Percentiles rank a stretch among this genome's conserved stretches.
These are phyloP conservation scores for Moelleriella libera DNA, from an alignment of 2,329 filamentous ascomycete species.

Conservation along the genomic window DNA sequence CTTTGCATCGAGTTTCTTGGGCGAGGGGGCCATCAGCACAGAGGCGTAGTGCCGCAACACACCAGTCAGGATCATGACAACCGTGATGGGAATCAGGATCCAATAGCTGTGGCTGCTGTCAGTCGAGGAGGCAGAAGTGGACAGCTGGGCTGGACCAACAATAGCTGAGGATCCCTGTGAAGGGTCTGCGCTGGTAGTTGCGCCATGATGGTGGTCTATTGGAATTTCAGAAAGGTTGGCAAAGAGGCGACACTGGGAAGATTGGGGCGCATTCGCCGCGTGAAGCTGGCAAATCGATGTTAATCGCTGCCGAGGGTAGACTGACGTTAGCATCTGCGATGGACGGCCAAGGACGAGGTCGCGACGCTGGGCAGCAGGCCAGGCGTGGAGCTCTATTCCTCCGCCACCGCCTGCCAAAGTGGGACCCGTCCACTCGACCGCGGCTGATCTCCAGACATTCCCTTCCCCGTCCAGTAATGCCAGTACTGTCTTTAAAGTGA, in stretches of 20 bases:
- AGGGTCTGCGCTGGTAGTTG: constrained; percentile 85
- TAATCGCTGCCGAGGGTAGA: too few species aligned
- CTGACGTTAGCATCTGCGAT: too few species aligned
- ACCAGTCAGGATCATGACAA: constrained; percentile 96
- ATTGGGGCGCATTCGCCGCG: not conserved
- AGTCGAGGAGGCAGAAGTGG: not conserved
- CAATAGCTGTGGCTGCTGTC: constrained; percentile 57
- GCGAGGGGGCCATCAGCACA: constrained; percentile 72
- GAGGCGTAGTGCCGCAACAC: constrained; percentile 93
- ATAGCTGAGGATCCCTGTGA: constrained; percentile 93
- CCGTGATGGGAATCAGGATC: constrained; percentile 93
- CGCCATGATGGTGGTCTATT: constrained; percentile 45
- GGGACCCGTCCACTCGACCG: too few species aligned
- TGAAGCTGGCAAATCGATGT: not conserved
- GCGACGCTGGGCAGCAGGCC: too few species aligned
- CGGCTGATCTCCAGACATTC: too few species aligned
- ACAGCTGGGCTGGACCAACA: constrained; percentile 45
- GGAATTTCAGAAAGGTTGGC: not conserved
- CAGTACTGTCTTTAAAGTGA: too few species aligned
- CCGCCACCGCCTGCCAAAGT: too few species aligned
- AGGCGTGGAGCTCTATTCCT: too few species aligned
- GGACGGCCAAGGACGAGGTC: too few species aligned
- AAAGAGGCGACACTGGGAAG: not conserved
- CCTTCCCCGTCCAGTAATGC: too few species aligned
- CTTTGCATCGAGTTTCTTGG: constrained; percentile 66